Evolutionary conservation across 352 stramenopile genomes (phyloP), one percentile per base, ranked within the genome.

Genomic region (Albugo candida): DNA sequence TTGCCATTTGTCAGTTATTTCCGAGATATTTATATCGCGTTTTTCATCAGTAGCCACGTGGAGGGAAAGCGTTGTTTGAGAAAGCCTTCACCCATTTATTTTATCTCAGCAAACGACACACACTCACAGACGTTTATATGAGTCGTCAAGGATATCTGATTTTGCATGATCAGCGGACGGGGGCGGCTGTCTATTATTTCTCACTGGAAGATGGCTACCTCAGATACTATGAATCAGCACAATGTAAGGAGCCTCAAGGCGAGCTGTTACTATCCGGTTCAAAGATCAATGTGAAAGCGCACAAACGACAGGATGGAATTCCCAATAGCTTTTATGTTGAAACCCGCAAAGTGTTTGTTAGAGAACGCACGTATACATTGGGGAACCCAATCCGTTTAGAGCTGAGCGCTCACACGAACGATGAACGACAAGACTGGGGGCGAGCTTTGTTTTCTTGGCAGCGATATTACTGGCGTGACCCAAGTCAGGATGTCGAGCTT

Each of bases 371-470:
- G 47, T 91, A 91, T 61, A 85, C 74, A 49, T 61, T 91, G 10
- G 70, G 69, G 35, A 63, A 55, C 13, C 58, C 65, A 17, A 54
- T 74, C 54, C 69, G 70, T 5, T 37, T 87, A 21, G 77, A 91
- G 54, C 61, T 91, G 13, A 83, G 64, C 41, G 74, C 67, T 13
- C 54, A 50, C 48, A 66, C 55, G 16, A 72, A 69, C 27, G 70
- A 83, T 13, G 74, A 83, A 45, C 72, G 77, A 5, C 71, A 86
- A 45, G 67, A 84, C 18, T 91, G 77, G 77, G 74, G 70, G 51
- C 81, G 81, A 46, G 74, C 73, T 47, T 68, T 91, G n/a, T 83
- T 85, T 51, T 86, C 74, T 8, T 91, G 77, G 77, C 77, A 91
- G 52, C 74, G 77, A 39, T 85, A 82, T 55, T 91, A 86, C 58